A percentile compares a stretch with the other conserved stretches of the same genome.
Evolutionary conservation across 768 basidiomycete genomes (phyloP).

Genomic region (Trametes maxima): DNA sequence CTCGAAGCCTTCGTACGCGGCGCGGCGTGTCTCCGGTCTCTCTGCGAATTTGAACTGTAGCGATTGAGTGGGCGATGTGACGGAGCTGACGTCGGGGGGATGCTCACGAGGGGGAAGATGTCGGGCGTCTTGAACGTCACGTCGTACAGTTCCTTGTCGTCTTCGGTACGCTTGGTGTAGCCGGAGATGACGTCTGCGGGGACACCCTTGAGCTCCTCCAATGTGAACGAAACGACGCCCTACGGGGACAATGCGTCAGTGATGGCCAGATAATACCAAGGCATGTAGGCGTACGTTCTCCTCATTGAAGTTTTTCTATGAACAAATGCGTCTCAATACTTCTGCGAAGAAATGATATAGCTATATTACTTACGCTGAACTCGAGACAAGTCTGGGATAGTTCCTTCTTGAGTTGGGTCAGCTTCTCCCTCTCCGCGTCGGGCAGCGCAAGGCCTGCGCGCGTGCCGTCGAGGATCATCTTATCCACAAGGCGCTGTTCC

Average conservation of each 20-base stretch:
- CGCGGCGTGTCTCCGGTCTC: slow-evolving; percentile 65
- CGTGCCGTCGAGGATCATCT: slow-evolving; percentile 79
- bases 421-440: slow-evolving; percentile 56
- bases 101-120: slow-evolving; percentile 71
- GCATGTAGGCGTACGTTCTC: slow-evolving; percentile 57
- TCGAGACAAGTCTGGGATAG: slow-evolving; percentile 77
- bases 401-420: slow-evolving; percentile 72
- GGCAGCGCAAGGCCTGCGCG: slow-evolving; percentile 78
- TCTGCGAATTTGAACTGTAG: slow-evolving; percentile 80
- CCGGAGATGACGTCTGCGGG: slow-evolving; percentile 82
- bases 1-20: slow-evolving; percentile 70
- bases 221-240: slow-evolving; percentile 66
- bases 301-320: slow-evolving; percentile 87
- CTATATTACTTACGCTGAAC: slow-evolving; percentile 60
- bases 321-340: not conserved
- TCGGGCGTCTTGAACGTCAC: slow-evolving; percentile 81
- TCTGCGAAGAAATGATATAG: slow-evolving; percentile 3
- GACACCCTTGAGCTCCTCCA: slow-evolving; percentile 78
- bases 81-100: not conserved
- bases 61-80: not conserved
- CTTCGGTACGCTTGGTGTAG: slow-evolving; percentile 66
- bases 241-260: slow-evolving; percentile 28
- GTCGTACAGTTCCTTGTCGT: slow-evolving; percentile 61
- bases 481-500: slow-evolving; percentile 75
- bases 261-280: slow-evolving; percentile 40